Percentiles rank a stretch among this genome's conserved stretches.
Conservation (phyloP, 2,329 filamentous ascomycete genomes). For the Colletotrichum theobromicola region DNA sequence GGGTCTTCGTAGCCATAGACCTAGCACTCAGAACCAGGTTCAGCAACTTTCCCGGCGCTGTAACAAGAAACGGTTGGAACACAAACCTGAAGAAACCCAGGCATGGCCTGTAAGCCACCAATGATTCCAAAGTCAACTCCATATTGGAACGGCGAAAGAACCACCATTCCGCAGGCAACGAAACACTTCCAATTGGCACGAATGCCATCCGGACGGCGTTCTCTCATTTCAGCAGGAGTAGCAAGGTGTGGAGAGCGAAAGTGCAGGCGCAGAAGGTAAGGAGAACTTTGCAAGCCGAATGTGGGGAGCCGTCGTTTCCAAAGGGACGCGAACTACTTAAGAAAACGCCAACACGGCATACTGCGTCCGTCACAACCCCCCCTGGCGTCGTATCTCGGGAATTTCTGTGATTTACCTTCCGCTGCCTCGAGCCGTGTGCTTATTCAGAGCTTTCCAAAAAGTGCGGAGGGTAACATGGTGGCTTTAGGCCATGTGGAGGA, state of each 20-base stretch:
- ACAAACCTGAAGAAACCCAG: slow-evolving; percentile 44
- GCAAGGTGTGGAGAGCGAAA: not conserved
- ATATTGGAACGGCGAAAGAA: slow-evolving; percentile 46
- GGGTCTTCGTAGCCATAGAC: not conserved
- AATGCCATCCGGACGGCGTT: not conserved
- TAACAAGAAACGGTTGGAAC: accelerated
- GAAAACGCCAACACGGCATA: not conserved
- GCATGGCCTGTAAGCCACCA: slow-evolving; percentile 55
- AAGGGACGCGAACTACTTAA: not conserved
- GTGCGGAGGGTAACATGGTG: not conserved
- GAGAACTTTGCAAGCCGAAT: not conserved
- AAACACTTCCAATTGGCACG: slow-evolving; percentile 49
- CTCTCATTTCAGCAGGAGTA: not conserved
- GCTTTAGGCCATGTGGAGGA: not conserved
- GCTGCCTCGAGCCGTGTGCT: not conserved
- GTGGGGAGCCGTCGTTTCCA: not conserved
- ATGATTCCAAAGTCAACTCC: slow-evolving; percentile 57
- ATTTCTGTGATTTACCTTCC: not conserved
- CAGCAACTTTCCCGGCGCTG: not conserved
- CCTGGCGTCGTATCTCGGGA: not conserved
- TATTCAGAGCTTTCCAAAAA: not conserved
- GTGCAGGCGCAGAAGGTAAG: not conserved
- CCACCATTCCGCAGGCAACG: slow-evolving; percentile 48
- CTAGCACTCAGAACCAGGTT: not conserved
- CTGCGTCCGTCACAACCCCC: not conserved